Conservation (phyloP, 2,329 filamentous ascomycete species). For the Penicillium digitatum region DNA sequence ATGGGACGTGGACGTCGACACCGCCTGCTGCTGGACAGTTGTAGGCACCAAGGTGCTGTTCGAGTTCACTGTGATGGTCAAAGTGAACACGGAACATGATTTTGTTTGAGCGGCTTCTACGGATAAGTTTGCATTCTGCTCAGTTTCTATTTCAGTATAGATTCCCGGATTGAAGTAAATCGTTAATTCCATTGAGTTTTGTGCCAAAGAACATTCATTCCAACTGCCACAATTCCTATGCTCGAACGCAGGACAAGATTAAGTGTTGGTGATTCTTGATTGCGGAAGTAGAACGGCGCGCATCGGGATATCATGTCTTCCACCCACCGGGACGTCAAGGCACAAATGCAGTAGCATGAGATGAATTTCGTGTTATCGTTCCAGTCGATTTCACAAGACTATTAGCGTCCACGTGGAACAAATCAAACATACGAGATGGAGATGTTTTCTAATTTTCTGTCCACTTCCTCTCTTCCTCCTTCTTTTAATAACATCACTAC, state of each 20-base stretch:
- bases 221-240: neutral
- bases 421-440: neutral
- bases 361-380: neutral
- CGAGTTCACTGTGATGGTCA: neutral
- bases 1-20: slow-evolving; percentile 26
- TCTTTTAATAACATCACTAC: neutral
- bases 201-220: neutral
- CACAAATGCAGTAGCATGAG: neutral
- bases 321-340: neutral
- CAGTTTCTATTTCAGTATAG: neutral
- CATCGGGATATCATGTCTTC: neutral
- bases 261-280: neutral
- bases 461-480: neutral
- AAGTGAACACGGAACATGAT: neutral
- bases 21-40: slow-evolving; percentile 9
- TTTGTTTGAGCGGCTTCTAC: neutral
- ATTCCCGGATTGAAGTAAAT: neutral
- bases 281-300: no score
- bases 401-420: neutral
- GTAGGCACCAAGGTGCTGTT: neutral
- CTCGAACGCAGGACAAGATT: neutral
- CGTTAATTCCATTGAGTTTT: neutral
- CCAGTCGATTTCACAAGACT: neutral
- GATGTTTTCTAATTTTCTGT: neutral
- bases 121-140: neutral